phyloP scores from a whole-genome alignment of 768 basidiomycete genomes.

The Kwoniella botswanensis region DNA sequence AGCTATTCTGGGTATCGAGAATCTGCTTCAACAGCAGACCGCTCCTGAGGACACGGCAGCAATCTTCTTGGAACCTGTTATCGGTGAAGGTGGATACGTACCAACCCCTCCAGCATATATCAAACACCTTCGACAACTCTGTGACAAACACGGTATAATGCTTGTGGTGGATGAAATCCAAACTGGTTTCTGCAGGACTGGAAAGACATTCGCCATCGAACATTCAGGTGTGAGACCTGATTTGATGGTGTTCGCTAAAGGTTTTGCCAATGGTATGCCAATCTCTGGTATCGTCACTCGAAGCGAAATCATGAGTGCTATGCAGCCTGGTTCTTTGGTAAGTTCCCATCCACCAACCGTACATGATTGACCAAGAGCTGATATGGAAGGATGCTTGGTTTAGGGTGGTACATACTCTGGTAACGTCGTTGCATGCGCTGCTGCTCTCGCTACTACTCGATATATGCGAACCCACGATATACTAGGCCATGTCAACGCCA shows the following conservation, averaged over 20 bases:
- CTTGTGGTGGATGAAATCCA: constrained; percentile 66
- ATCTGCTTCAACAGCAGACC: constrained; percentile 79
- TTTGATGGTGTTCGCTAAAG: constrained; percentile 87
- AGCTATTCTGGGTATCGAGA: constrained; percentile 79
- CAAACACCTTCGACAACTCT: constrained; percentile 75
- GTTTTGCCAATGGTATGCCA: constrained; percentile 77
- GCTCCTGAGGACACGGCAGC: constrained; percentile 87
- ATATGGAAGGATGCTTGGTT: not conserved
- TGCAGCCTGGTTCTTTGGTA: constrained; percentile 38
- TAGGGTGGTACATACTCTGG: constrained; percentile 65
- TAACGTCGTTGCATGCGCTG: constrained; percentile 89
- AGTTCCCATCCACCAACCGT: not conserved
- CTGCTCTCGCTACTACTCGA: constrained; percentile 79
- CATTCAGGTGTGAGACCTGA: constrained; percentile 80
- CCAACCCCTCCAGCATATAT: constrained; percentile 82
- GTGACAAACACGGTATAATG: constrained; percentile 82
- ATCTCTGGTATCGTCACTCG: constrained; percentile 82
- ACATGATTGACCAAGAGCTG: not conserved
- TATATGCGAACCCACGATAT: constrained; percentile 79
- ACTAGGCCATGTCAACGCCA: constrained; percentile 75
- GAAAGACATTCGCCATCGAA: constrained; percentile 68
- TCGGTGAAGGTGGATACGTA: constrained; percentile 96
- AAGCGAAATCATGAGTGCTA: constrained; percentile 77
- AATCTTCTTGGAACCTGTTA: constrained; percentile 86
- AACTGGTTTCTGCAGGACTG: constrained; percentile 86